Evolutionary conservation across 2,329 filamentous ascomycete genomes (phyloP).

Genomic region (Dryadomyces quercivorus): DNA sequence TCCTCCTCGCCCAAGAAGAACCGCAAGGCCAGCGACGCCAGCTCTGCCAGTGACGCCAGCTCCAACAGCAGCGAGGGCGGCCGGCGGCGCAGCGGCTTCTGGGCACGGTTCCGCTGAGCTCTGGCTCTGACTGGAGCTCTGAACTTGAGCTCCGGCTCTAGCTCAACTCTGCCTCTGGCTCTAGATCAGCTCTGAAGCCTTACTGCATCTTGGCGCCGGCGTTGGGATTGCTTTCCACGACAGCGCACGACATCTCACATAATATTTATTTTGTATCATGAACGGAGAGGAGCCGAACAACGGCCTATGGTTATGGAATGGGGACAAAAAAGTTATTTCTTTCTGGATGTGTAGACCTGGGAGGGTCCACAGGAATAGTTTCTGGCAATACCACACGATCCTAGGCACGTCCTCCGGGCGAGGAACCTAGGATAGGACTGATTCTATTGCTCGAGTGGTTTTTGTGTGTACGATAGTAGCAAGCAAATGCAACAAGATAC

Average conservation of each 20-base stretch:
- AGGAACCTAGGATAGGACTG: no score
- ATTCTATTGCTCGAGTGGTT: not conserved
- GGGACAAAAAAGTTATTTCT: not conserved
- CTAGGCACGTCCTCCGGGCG: not conserved
- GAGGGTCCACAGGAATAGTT: not conserved
- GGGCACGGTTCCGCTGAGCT: conserved; percentile 15
- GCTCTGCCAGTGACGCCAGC: conserved; percentile 16
- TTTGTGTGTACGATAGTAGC: no score
- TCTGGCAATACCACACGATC: not conserved
- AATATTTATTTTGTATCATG: not conserved
- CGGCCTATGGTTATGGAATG: not conserved
- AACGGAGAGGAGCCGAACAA: not conserved
- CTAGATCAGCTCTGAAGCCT: no score
- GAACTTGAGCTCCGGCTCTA: no score
- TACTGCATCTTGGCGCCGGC: no score
- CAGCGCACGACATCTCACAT: not conserved
- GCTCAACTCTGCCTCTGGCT: no score
- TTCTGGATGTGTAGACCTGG: not conserved
- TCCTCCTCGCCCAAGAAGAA: not conserved
- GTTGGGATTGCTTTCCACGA: not conserved
- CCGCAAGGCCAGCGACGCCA: not conserved
- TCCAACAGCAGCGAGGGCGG: conserved; percentile 15
- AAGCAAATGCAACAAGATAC: no score
- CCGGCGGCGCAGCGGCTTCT: conserved; percentile 18
- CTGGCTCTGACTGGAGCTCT: no score